phyloP scores from a whole-genome alignment of 2,329 filamentous ascomycete genomes.

The Cladorrhinum sp. region DNA sequence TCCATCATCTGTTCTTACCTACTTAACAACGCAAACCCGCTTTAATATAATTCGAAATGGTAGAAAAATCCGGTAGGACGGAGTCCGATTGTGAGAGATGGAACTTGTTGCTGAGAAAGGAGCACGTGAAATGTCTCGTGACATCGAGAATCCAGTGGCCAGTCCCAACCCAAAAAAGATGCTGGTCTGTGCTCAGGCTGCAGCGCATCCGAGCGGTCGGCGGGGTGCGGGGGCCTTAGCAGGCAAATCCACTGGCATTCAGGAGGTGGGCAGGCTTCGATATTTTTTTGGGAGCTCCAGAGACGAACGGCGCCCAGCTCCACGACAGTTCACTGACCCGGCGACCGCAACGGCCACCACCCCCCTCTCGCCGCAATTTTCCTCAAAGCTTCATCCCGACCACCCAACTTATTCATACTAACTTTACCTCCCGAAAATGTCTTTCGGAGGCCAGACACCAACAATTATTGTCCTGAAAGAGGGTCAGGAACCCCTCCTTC shows the following conservation, averaged over 20 bases:
- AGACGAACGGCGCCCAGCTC: slow-evolving; percentile 13
- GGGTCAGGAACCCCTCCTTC: slow-evolving; percentile 29
- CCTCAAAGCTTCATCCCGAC: slow-evolving; percentile 13
- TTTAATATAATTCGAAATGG: no score
- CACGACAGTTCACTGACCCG: slow-evolving; percentile 9
- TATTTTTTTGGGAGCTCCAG: slow-evolving; percentile 25
- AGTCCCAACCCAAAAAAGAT: neutral
- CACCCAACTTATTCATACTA: slow-evolving; percentile 37
- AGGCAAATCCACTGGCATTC: neutral
- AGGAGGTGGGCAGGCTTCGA: slow-evolving; percentile 22
- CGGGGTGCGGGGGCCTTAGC: neutral
- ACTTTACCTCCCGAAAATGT: slow-evolving; percentile 22
- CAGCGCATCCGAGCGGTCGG: neutral
- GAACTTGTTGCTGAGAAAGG: no score
- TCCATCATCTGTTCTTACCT: no score
- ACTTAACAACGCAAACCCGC: no score
- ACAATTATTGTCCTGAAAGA: slow-evolving; percentile 33
- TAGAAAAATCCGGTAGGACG: no score
- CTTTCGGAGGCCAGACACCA: slow-evolving; percentile 31
- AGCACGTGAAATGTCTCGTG: neutral
- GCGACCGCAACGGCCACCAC: slow-evolving; percentile 8
- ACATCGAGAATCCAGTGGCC: neutral
- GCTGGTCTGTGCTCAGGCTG: slow-evolving; percentile 13
- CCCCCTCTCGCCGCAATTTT: slow-evolving; percentile 8
- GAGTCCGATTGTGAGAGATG: no score